Base-by-base conservation (phyloP, 1,139 yeast species). In the Zhuliangozyma parablackwelliae region DNA sequence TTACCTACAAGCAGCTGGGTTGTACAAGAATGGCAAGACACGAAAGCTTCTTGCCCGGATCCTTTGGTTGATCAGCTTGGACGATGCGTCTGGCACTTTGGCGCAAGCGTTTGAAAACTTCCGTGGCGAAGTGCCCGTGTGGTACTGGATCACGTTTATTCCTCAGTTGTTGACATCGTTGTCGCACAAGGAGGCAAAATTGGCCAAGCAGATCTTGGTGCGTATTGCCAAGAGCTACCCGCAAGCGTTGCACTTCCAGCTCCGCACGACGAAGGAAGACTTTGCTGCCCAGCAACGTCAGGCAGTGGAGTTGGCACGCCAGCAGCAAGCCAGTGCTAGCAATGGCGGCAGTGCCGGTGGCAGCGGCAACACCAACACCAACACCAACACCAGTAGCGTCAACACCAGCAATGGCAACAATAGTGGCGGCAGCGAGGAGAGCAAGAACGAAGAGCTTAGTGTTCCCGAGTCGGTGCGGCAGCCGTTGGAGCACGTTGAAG, bases 141-240 rank as follows among this genome's bases (percentile, higher is more conserved):
- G 99, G 99, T 92, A 92, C 56, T 94, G 98, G 98, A 88, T 92
- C 31, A 88, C 97, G 0, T 92, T 85, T 51, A 89, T 94, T 50
- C 98, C 98, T 3, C 98, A 94, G 60, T 70, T 94, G 43, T 70
- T 94, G 51, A 83, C 96, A 1, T 83, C 96, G 0, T 70, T 94
- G 46, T 85, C 97, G 3, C 95, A 89, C 49, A 83, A 81, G 50
- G 98, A 94, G 57, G 97, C 96, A 0, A 75, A 80, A 40, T 72
- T 88, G 57, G 96, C 92, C 1, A 81, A 95, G 45, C 92, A 83
- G 52, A 84, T 94, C 35, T 73, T 94, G 56, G 83, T 89, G 34
- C 75, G 95, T 51, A 92, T 94, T 54, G 98, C 98, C 1, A 92
- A 92, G 66, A 82, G 89, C 37, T 94, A 86, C 61, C 99, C 99